Base-by-base conservation (phyloP, 331 rosid species). In the Rhamnella rubrinervis region DNA sequence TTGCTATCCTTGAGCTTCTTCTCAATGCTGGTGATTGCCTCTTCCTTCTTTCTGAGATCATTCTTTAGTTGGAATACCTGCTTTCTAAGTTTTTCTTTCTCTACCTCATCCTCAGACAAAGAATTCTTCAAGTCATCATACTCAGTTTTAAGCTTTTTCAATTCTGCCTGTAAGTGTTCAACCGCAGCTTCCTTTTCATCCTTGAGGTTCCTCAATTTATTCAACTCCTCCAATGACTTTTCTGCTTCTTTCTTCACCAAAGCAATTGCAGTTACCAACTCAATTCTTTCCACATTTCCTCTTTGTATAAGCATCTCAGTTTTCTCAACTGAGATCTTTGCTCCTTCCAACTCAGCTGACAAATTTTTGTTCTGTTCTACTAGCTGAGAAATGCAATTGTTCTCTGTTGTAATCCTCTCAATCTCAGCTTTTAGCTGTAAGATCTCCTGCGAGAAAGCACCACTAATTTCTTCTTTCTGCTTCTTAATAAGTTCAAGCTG, bases 11-110 rank as follows among this genome's bases (percentile, higher is more conserved):
- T 84, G 65, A 87, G 77, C 81, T 82, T 93, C 91, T 77, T 89
- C 72, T 91, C 97, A 1, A 73, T 17, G 26, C 64, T 74, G 65
- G 70, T 72, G 59, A 87, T 63, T 31, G 87, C 86, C 55, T 91
- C 97, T 0, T 76, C 91, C 78, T 84, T 89, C 87, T 86, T 95
- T 87, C 83, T 91, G 18, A 87, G 70, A 50, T 86, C 99, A 52
- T 70, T 73, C 84, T 78, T 85, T 14, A 95, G 75, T 63, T 82
- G 93, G 47, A 65, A 75, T 38, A 91, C 79, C 80, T 89, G 96
- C 69, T 83, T 85, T 71, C 80, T 79, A 26, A 95, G 85, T 66
- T 86, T 84, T 73, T 77, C 93, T 68, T 84, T 93, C 89, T 88
- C 98, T 38, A 64, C 79, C 73, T 85, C 95, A 25, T 89, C 96